Percentiles rank a stretch among this genome's conserved stretches.
Evolutionary conservation across 2,329 filamentous ascomycete species (phyloP).

Genomic region (Trichoderma semiorbis): DNA sequence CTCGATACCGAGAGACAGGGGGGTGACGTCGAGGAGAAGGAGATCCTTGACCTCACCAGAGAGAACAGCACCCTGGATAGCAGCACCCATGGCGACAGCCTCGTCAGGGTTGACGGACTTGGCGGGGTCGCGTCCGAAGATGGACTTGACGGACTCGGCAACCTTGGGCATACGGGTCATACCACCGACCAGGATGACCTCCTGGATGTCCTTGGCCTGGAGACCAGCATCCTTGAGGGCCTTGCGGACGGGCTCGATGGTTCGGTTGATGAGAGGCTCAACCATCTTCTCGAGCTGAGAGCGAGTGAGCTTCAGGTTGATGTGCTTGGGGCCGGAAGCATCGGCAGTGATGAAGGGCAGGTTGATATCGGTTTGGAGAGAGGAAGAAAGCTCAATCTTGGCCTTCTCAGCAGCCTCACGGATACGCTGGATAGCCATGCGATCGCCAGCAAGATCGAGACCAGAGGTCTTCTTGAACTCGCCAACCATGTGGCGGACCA

Average conservation of each 20-base stretch:
- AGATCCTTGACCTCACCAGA: constrained; percentile 96
- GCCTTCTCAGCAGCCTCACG: constrained; percentile 98
- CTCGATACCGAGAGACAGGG: constrained; percentile 96
- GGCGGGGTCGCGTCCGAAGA: constrained; percentile 93
- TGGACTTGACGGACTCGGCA: constrained; percentile 88
- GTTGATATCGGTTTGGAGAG: constrained; percentile 95
- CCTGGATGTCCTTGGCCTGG: constrained; percentile 89
- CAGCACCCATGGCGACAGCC: constrained; percentile 95
- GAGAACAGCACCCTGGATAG: constrained; percentile 94
- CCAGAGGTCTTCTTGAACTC: constrained; percentile 96
- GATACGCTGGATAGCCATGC: constrained; percentile 99
- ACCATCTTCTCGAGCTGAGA: constrained; percentile 91
- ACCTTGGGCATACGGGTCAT: constrained; percentile 99
- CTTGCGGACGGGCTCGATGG: constrained; percentile 91
- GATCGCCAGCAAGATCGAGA: constrained; percentile 84
- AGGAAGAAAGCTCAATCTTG: constrained; percentile 97
- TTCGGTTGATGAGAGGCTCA: constrained; percentile 81
- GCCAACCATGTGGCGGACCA: constrained; percentile 89
- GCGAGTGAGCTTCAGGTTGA: constrained; percentile 91
- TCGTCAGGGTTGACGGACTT: constrained; percentile 99
- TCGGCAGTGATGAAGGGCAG: constrained; percentile 98
- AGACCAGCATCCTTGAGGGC: constrained; percentile 94
- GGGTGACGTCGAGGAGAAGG: constrained; percentile 90
- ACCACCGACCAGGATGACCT: constrained; percentile 96
- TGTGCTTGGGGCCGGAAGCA: constrained; percentile 93